A percentile compares a stretch with the other conserved stretches of the same genome.
Evolutionary conservation across 1,139 yeast genomes (phyloP).

Genomic region (Spencermartinsiella ligniputridi): DNA sequence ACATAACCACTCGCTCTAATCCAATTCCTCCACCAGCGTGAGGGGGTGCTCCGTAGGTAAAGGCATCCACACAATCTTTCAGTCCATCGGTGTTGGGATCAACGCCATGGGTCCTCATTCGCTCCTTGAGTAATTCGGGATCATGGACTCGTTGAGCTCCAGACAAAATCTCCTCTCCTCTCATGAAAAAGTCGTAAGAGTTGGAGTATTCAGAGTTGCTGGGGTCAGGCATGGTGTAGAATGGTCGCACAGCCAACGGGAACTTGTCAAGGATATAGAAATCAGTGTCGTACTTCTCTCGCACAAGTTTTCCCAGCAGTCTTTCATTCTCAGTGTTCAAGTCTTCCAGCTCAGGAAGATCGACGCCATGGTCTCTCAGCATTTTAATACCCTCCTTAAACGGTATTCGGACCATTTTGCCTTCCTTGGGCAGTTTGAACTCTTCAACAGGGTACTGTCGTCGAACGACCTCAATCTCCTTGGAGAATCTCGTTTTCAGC

Average conservation of each 20-base stretch:
- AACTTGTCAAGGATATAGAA: slow-evolving; percentile 96
- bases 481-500: slow-evolving; percentile 70
- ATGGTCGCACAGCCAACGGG: slow-evolving; percentile 95
- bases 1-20: slow-evolving; percentile 96
- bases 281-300: slow-evolving; percentile 93
- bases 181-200: slow-evolving; percentile 93
- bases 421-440: slow-evolving; percentile 71
- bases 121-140: slow-evolving; percentile 69
- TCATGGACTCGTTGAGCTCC: slow-evolving; percentile 99
- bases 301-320: slow-evolving; percentile 82
- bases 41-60: slow-evolving; percentile 93
- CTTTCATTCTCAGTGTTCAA: slow-evolving; percentile 92
- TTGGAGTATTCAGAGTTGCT: slow-evolving; percentile 88
- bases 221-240: slow-evolving; percentile 98
- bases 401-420: slow-evolving; percentile 81
- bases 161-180: slow-evolving; percentile 97
- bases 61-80: slow-evolving; percentile 87
- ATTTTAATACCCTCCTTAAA: slow-evolving; percentile 87
- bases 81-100: slow-evolving; percentile 79
- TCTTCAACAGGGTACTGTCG: slow-evolving; percentile 97
- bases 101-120: slow-evolving; percentile 80
- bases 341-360: slow-evolving; percentile 83
- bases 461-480: slow-evolving; percentile 86
- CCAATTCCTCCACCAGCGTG: slow-evolving; percentile 99
- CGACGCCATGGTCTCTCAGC: slow-evolving; percentile 74